Percentiles rank a stretch among this genome's conserved stretches.
Conservation (phyloP, 441 rosid genomes). For the Populus hybrid region DNA sequence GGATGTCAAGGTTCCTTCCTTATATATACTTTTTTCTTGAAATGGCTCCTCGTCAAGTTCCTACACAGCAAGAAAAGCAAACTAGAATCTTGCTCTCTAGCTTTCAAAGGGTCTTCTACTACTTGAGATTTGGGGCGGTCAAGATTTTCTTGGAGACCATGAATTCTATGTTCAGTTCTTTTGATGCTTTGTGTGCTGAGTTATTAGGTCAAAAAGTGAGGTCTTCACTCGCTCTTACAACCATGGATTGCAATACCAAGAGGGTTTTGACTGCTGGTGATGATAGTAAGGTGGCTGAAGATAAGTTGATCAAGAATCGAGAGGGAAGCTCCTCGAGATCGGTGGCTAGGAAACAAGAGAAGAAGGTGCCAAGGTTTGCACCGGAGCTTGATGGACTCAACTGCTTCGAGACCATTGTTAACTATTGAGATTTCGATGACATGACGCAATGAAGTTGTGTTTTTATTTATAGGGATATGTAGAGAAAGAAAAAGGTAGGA, state of each 20-base stretch:
- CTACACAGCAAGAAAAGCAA: too few species aligned
- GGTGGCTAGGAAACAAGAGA: background rate
- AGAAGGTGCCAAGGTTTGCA: slow-evolving; percentile 34
- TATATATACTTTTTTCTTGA: too few species aligned
- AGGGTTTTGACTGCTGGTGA: background rate
- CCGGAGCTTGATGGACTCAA: slow-evolving; percentile 52
- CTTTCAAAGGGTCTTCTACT: background rate
- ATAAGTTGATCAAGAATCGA: background rate
- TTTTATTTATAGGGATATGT: background rate
- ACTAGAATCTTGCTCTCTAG: too few species aligned
- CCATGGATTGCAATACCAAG: background rate
- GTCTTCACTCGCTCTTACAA: slow-evolving; percentile 15
- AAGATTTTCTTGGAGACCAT: slow-evolving; percentile 14
- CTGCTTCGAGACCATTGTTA: slow-evolving; percentile 53
- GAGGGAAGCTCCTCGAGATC: slow-evolving; percentile 10
- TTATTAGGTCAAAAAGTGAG: slow-evolving; percentile 28
- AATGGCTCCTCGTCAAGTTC: too few species aligned
- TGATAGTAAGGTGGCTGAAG: background rate
- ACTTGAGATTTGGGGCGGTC: background rate
- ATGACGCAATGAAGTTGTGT: background rate
- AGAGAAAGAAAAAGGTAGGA: background rate
- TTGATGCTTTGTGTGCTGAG: slow-evolving; percentile 44
- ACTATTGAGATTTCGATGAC: slow-evolving; percentile 2
- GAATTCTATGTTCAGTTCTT: slow-evolving; percentile 60
- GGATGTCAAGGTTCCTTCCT: background rate